These are phyloP conservation scores for Phoma sp. DNA, from an alignment of 2,329 filamentous ascomycete genomes.

Conservation along the genomic window DNA sequence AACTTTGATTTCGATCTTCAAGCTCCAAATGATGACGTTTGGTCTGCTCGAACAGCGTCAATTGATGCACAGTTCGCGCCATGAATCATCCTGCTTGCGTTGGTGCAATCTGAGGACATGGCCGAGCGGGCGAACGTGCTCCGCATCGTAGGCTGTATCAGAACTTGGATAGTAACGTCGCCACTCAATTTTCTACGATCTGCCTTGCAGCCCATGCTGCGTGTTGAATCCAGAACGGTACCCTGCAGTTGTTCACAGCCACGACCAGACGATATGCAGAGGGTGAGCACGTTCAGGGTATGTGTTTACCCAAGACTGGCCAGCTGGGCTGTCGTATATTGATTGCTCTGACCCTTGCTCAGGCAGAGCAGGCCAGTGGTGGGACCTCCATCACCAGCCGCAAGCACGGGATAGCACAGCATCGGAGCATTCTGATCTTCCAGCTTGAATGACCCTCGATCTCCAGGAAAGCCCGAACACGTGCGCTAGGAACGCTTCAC, in stretches of 20 bases:
- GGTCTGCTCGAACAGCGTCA: background rate
- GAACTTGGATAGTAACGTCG: background rate
- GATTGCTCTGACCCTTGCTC: background rate
- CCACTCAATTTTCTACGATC: constrained; percentile 6
- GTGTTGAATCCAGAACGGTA: background rate
- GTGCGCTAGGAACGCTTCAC: constrained; percentile 19
- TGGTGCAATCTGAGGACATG: constrained; percentile 6
- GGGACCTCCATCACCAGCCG: background rate
- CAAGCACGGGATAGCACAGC: constrained; percentile 9
- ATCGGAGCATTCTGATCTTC: constrained; percentile 12
- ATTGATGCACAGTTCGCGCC: constrained; percentile 6
- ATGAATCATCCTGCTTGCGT: constrained; percentile 7
- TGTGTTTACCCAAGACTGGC: background rate
- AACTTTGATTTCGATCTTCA: constrained; percentile 17
- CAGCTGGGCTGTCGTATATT: constrained; percentile 2
- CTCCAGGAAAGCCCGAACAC: constrained; percentile 4
- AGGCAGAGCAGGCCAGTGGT: background rate
- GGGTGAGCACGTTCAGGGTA: constrained; percentile 3
- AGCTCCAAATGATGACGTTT: constrained; percentile 8
- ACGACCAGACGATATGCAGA: constrained; percentile 15
- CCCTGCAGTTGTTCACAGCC: constrained; percentile 24
- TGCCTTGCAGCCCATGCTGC: constrained; percentile 1
- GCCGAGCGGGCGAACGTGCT: background rate
- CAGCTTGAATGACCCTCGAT: constrained; percentile 3
- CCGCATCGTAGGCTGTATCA: background rate